Evolutionary conservation across 2,329 filamentous ascomycete species (phyloP).

Genomic region (Xylariaceae sp.): DNA sequence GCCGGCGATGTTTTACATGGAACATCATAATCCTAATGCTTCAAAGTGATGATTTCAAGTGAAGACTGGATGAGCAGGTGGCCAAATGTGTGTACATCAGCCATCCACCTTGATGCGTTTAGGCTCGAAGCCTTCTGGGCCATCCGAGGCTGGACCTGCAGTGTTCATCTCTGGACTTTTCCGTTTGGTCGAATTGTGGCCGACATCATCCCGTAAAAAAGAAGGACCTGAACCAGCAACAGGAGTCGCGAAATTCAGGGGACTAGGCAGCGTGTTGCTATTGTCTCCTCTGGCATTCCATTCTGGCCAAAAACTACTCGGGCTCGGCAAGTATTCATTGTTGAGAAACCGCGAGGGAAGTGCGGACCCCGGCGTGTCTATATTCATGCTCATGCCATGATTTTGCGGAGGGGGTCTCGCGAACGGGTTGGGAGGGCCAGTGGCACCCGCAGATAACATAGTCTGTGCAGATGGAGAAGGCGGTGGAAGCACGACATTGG

Average conservation of each 20-base stretch:
- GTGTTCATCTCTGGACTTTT: conserved; percentile 52
- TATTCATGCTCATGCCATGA: conserved; percentile 50
- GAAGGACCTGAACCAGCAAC: conserved; percentile 58
- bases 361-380: conserved; percentile 87
- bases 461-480: conserved; percentile 86
- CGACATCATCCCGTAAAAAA: conserved; percentile 56
- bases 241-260: conserved; percentile 88
- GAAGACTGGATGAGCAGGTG: background rate
- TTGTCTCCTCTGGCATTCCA: conserved; percentile 74
- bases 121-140: conserved; percentile 43
- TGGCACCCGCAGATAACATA: conserved; percentile 83
- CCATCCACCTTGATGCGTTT: conserved; percentile 53
- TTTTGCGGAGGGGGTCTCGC: conserved; percentile 78
- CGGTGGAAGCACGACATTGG: conserved; percentile 79
- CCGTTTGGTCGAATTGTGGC: conserved; percentile 41
- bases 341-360: conserved; percentile 88
- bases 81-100: conserved; percentile 21
- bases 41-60: background rate
- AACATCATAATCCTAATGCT: conserved; percentile 3
- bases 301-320: conserved; percentile 87
- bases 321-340: conserved; percentile 82
- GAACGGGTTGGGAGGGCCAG: conserved; percentile 92
- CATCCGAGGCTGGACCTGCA: conserved; percentile 38
- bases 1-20: conserved; percentile 8
- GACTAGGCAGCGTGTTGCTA: conserved; percentile 85